Base-by-base conservation (phyloP, 2,329 filamentous ascomycete species). In the Capronia epimyces region DNA sequence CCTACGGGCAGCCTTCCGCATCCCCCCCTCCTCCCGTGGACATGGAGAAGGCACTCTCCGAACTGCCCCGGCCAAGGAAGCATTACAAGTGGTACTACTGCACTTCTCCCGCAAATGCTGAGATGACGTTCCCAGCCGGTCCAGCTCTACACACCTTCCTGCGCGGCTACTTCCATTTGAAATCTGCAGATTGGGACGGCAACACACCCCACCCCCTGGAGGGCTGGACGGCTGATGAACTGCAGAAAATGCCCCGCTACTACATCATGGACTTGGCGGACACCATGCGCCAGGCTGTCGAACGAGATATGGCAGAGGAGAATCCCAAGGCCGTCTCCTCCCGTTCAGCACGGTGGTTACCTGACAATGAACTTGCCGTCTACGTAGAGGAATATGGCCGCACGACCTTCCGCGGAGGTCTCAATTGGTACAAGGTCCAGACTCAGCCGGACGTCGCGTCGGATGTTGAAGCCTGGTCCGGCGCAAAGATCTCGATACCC, bases 141-240 rank as follows among this genome's bases (percentile, higher is more conserved):
- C 9, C 24, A 13, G 77, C 79, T 2, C 69, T 86, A 10, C 70
- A 75, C n/a, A 64, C 65, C 1, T 86, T 85, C 54, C 69, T 86
- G 1, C 74, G 82, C 8, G 82, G 83, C 2, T 87, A 86, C 62
- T 80, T 86, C 56, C 77, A 86, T 61, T 71, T 87, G 42, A 87
- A 87, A 63, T 82, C 78, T 46, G 82, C 77, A 4, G 75, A 78
- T 48, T 85, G 79, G 78, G 61, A 65, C 3, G 69, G 71, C 3
- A 82, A 82, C 59, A 60, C 72, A 1, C 80, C 82, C 0, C 68
- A 70, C 24, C 73, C 79, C 0, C 68, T 86, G 3, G 56, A 68
- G 10, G 69, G 66, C 1, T 85, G 81, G 81, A 74, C 67, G 1
- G 82, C 81, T 0, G 63, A 69, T 10, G 76, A 82, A 39, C 63